phyloP scores from a whole-genome alignment of 2,329 filamentous ascomycete genomes.

The Hypoxylon sp. region DNA sequence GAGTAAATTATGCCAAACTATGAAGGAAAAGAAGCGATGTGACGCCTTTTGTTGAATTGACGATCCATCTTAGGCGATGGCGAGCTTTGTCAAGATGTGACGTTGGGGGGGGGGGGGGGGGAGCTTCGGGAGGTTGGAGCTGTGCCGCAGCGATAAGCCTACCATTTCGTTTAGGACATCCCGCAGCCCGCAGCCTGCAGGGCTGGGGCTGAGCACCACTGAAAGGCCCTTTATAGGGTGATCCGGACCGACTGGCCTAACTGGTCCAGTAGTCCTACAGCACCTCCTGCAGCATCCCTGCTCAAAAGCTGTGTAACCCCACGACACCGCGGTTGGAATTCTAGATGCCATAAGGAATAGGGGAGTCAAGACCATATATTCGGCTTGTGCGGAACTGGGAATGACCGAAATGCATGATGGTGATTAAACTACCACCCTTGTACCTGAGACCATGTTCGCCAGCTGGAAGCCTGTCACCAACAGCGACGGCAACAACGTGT shows the following conservation, averaged over 20 bases:
- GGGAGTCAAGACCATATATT: slow-evolving; percentile 12
- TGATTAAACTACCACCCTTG: not conserved
- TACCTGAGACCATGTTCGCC: slow-evolving; percentile 20
- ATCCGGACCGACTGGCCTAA: too few relatives aligned
- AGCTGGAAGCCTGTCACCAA: slow-evolving; percentile 20
- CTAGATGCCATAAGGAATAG: slow-evolving; percentile 2
- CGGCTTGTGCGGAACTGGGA: slow-evolving; percentile 11
- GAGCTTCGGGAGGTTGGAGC: slow-evolving; percentile 2
- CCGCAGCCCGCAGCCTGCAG: not conserved
- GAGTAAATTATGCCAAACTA: slow-evolving; percentile 10
- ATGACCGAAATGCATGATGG: slow-evolving; percentile 5
- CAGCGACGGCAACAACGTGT: slow-evolving; percentile 16
- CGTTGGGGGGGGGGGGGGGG: too few relatives aligned
- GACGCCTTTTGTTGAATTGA: slow-evolving; percentile 11
- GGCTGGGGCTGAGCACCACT: slow-evolving; percentile 1
- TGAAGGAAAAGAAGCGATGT: slow-evolving; percentile 10
- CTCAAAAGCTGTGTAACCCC: not conserved
- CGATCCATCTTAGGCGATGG: not conserved
- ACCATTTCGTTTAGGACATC: slow-evolving; percentile 2
- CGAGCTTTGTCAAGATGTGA: slow-evolving; percentile 12
- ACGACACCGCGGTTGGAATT: not conserved
- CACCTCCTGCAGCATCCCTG: not conserved
- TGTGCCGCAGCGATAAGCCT: slow-evolving; percentile 16
- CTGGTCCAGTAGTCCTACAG: not conserved
- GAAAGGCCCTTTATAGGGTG: not conserved